These are phyloP conservation scores for Clavispora carvajalis DNA, from an alignment of 805 yeast genomes.

Conservation along the genomic window DNA sequence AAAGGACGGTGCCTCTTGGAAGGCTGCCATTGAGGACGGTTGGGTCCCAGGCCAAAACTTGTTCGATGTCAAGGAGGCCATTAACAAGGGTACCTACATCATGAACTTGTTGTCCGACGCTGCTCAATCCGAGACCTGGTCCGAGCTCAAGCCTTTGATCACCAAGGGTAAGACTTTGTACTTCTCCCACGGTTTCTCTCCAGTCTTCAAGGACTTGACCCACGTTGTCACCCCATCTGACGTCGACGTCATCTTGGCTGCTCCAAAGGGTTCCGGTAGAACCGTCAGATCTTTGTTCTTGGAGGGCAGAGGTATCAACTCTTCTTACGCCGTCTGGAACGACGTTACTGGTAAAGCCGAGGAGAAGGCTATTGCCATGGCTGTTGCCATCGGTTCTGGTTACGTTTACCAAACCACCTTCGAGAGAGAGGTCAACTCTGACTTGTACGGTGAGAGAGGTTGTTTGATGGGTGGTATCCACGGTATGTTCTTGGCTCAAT, in stretches of 20 bases:
- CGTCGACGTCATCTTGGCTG: constrained; percentile 95
- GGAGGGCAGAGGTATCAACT: constrained; percentile 99
- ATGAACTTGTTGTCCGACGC: constrained; percentile 99
- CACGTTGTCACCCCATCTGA: constrained; percentile 92
- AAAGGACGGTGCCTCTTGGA: constrained; percentile 99
- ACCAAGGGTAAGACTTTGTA: constrained; percentile 97
- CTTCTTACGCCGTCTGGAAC: constrained; percentile 99
- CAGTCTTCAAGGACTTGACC: constrained; percentile 97
- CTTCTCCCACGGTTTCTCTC: constrained; percentile 99
- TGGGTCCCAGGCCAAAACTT: constrained; percentile 99
- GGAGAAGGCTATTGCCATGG: constrained; percentile 97
- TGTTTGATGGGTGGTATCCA: constrained; percentile 99
- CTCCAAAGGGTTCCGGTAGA: constrained; percentile 99
- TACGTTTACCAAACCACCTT: constrained; percentile 99
- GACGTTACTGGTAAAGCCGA: constrained; percentile 98
- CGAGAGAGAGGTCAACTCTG: constrained; percentile 98
- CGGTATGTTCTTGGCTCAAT: constrained; percentile 99
- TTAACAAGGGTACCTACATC: constrained; percentile 83
- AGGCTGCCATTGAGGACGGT: constrained; percentile 98
- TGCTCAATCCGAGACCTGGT: constrained; percentile 99
- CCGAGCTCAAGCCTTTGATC: constrained; percentile 76
- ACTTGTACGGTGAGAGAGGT: constrained; percentile 99
- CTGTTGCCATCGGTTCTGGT: constrained; percentile 99
- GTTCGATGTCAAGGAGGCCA: constrained; percentile 92
- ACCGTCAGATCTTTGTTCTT: constrained; percentile 98